Evolutionary conservation across 2,329 filamentous ascomycete genomes (phyloP).

Genomic region (Diaporthe sp.): DNA sequence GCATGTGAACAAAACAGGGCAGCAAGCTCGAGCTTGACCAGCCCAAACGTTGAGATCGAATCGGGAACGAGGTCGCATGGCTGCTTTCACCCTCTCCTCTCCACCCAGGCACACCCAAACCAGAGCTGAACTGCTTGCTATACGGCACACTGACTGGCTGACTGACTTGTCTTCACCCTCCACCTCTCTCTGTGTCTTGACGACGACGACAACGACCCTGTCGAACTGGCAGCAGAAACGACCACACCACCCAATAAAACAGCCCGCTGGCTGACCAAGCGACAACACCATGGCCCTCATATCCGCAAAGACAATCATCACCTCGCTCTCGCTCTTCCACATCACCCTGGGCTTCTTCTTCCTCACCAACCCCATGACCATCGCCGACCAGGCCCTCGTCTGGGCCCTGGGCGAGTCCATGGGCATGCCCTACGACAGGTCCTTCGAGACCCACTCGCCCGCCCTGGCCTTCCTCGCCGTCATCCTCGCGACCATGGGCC

Average conservation of each 20-base stretch:
- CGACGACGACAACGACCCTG: neutral
- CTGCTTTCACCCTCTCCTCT: neutral
- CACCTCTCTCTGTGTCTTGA: too few relatives aligned
- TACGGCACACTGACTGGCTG: neutral
- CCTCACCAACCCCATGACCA: constrained; percentile 77
- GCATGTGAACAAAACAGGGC: constrained; percentile 10
- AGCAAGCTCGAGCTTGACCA: constrained; percentile 22
- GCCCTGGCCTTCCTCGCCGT: constrained; percentile 81
- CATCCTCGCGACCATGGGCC: constrained; percentile 72
- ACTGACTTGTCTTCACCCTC: too few relatives aligned
- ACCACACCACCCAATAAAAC: neutral
- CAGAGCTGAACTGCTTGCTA: neutral
- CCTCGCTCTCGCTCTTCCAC: constrained; percentile 86
- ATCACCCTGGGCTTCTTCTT: constrained; percentile 88
- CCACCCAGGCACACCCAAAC: neutral
- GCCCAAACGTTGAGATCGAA: neutral
- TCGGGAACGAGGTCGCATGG: constrained; percentile 20
- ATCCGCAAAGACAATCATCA: constrained; percentile 84
- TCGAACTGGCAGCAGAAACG: neutral
- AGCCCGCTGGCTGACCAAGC: neutral
- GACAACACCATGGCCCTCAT: constrained; percentile 79
- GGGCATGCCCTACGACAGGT: constrained; percentile 78
- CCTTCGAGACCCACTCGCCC: constrained; percentile 78
- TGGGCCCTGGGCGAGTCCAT: constrained; percentile 87
- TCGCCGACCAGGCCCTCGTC: constrained; percentile 86